Base-by-base conservation (phyloP, 148 eudicot species). In the Rheum nobile region DNA sequence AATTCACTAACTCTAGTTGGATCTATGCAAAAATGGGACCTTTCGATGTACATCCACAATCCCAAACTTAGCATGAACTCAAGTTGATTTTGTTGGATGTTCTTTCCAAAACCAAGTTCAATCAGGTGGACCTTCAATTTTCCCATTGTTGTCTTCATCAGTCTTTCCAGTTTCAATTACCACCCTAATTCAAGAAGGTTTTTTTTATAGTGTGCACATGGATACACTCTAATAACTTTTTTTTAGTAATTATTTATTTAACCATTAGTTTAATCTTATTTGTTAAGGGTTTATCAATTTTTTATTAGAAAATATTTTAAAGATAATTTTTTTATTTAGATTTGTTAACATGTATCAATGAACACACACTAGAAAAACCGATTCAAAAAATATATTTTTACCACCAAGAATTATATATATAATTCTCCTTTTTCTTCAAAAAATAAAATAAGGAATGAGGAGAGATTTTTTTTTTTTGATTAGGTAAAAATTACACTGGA, bases 61-160 rank as follows among this genome's bases (percentile, higher is more conserved):
- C 6, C 21, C 24, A 50, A 13, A 59, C 67, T 32, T 14, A 17
- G 69, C 37, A 63, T 31, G 39, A 63, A 31, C 69, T 14, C 69
- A 63, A 63, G 69, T 63, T 63, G 38, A 63, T 31, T 63, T 63
- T 32, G 38, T 63, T 63, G 41, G 69, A 32, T 57, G 38, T 63
- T 29, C 5, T 63, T 63, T 63, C 39, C 69, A 26, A 63, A 63
- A 63, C 39, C 31, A 63, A 32, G 9, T 17, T 63, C 69, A 63
- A 63, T 63, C 69, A 63, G 32, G 39, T 63, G 69, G 69, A 17
- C 69, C 39, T 63, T 63, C 69, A 63, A 28, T 54, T 29, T 61
- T 13, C 67, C 8, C 37, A 31, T 32, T 32, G 16, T 31, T 63
- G 37, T 13, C 67, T 31, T 61, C 19, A 37, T 6, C n/a, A 48